Evolutionary conservation across 108 stramenopile genomes (phyloP).

Genomic region (Stephanodiscus minutulus): DNA sequence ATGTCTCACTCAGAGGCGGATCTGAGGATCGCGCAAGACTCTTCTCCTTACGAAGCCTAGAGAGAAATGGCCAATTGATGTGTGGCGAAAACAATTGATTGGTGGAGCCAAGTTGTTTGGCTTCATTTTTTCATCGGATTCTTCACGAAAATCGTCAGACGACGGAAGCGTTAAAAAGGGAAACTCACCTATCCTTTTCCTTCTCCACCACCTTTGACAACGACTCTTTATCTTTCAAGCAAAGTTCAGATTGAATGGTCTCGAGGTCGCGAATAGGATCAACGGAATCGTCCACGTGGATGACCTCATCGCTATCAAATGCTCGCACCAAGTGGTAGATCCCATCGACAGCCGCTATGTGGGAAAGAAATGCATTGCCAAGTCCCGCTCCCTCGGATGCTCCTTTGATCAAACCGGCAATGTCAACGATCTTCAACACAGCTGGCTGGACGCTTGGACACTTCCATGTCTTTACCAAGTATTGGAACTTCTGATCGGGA

Average conservation of each 20-base stretch:
- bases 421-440: constrained; percentile 95
- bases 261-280: constrained; percentile 99
- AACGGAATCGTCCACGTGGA: constrained; percentile 98
- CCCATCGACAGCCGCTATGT: constrained; percentile 98
- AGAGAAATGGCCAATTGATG: too few species aligned
- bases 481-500: constrained; percentile 98
- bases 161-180: too few species aligned
- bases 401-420: constrained; percentile 98
- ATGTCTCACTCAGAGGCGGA: constrained; percentile 67
- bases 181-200: constrained; percentile 59
- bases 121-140: too few species aligned
- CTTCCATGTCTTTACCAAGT: constrained; percentile 88
- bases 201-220: constrained; percentile 66
- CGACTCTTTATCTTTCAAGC: constrained; percentile 88
- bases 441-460: constrained; percentile 89
- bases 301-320: constrained; percentile 96
- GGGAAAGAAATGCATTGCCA: constrained; percentile 98
- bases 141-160: too few species aligned
- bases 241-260: constrained; percentile 97
- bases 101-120: too few species aligned
- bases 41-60: constrained; percentile 82
- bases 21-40: constrained; percentile 72
- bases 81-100: too few species aligned
- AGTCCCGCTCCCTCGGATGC: constrained; percentile 98
- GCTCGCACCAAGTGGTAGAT: constrained; percentile 97